Conservation (phyloP, 495 filamentous ascomycete species). For the Hyaloscypha hepaticicola region DNA sequence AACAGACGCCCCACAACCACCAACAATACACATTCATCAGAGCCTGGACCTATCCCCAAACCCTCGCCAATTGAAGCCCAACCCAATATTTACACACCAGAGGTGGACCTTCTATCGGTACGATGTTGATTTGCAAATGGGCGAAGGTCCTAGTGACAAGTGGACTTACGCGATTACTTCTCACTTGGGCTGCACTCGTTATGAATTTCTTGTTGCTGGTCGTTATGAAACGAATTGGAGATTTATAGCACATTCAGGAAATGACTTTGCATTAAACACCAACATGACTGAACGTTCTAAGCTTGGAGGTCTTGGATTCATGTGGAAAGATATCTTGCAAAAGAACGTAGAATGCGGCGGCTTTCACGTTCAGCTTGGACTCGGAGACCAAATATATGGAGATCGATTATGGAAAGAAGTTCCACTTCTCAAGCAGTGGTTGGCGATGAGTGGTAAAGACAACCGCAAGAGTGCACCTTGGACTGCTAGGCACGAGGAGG, state of each 20-base stretch:
- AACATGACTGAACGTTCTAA: conserved; percentile 79
- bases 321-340: conserved; percentile 99
- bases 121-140: conserved; percentile 89
- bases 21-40: conserved; percentile 94
- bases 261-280: conserved; percentile 88
- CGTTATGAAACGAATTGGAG: conserved; percentile 89
- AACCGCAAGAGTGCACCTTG: conserved; percentile 85
- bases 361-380: conserved; percentile 88
- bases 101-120: conserved; percentile 96
- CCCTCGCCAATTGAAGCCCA: conserved; percentile 81
- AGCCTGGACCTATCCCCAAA: conserved; percentile 90
- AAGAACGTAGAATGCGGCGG: conserved; percentile 95
- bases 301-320: conserved; percentile 84
- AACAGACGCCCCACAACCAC: conserved; percentile 88
- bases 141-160: conserved; percentile 73
- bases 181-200: conserved; percentile 91
- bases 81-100: conserved; percentile 84
- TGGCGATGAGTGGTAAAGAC: conserved; percentile 85
- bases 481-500: conserved; percentile 92
- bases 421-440: conserved; percentile 88
- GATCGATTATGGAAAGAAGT: conserved; percentile 97
- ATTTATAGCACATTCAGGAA: conserved; percentile 94
- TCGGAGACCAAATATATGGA: conserved; percentile 94
- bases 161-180: conserved; percentile 99
- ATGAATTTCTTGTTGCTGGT: conserved; percentile 96